phyloP scores from a whole-genome alignment of 768 basidiomycete species.

The Phanerochaete sordida region DNA sequence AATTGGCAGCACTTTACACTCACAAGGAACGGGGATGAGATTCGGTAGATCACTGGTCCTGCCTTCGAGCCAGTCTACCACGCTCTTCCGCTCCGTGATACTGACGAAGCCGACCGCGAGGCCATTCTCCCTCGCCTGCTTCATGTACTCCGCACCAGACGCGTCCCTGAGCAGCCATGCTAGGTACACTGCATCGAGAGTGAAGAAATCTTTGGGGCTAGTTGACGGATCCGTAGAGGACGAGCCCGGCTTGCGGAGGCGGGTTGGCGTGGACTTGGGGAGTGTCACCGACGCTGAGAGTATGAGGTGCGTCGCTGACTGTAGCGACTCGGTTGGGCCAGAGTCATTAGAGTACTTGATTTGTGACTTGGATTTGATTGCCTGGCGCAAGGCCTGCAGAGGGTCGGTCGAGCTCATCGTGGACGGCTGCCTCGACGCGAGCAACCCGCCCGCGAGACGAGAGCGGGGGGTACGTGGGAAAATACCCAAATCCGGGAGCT shows the following conservation, averaged over 20 bases:
- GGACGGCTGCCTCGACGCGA: neutral
- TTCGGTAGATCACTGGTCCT: conserved; percentile 45
- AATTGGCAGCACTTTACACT: conserved; percentile 22
- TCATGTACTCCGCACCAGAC: conserved; percentile 84
- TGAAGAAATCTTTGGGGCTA: conserved; percentile 59
- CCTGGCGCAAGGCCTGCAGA: conserved; percentile 54
- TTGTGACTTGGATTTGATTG: conserved; percentile 51
- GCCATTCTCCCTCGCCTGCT: conserved; percentile 73
- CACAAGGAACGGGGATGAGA: conserved; percentile 44
- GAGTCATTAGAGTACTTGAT: conserved; percentile 47
- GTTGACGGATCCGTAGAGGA: conserved; percentile 35
- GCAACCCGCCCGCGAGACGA: neutral
- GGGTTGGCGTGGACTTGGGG: conserved; percentile 73
- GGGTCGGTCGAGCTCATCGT: conserved; percentile 37
- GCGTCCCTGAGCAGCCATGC: conserved; percentile 77
- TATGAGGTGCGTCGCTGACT: conserved; percentile 61
- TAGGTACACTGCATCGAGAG: conserved; percentile 80
- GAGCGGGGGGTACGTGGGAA: neutral
- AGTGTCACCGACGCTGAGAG: conserved; percentile 50
- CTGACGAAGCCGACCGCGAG: conserved; percentile 76
- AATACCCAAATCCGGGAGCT: neutral
- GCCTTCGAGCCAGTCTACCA: conserved; percentile 84
- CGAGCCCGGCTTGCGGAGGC: conserved; percentile 66
- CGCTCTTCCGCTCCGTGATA: conserved; percentile 80
- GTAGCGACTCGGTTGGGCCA: conserved; percentile 42